Evolutionary conservation across 129 eudicot species (phyloP), one percentile per base, ranked within the genome.

Genomic region (Logfia minima): DNA sequence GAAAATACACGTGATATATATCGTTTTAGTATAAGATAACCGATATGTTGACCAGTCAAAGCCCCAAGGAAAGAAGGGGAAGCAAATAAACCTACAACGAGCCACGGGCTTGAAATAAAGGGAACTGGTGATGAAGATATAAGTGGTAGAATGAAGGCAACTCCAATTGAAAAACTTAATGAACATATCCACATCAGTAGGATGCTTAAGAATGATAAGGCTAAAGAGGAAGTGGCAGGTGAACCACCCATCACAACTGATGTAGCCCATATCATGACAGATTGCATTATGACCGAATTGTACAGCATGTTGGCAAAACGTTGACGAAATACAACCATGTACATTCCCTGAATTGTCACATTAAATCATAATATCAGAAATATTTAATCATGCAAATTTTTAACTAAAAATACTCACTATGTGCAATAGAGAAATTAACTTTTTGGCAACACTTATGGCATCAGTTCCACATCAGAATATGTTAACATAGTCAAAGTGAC

Each of bases 31-130:
- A 87, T 26, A 9, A 72, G 43, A 78, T 79, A 94, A 24, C 97
- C 97, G 59, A 87, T 67, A 79, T 91, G 96, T 78, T 94, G 98
- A 66, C 98, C 98, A 37, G 84, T 81, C 52, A 94, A 84, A 68
- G 98, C 98, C 80, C 98, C 98, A 22, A 91, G 90, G 72, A 94
- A 86, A 79, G 98, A 88, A 69, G 98, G 98, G 62, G 88, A 66
- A 69, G 77, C 93, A 58, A 89, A 86, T 56, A 94, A 73, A 84
- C 98, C 97, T 53, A 76, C 41, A 62, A 80, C 92, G 37, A 94
- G 80, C 97, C 87, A 94, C 6, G 97, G 97, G 76, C 70, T 86
- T 72, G 96, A 68, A 80, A 94, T 71, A 43, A 73, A 91, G 77
- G 97, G 98, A 76, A 91, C 88, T 3, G 98, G 89, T 63, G 93